These are phyloP conservation scores for Aurantiochytrium sp. DNA, from an alignment of 108 stramenopile genomes.

Conservation along the genomic window DNA sequence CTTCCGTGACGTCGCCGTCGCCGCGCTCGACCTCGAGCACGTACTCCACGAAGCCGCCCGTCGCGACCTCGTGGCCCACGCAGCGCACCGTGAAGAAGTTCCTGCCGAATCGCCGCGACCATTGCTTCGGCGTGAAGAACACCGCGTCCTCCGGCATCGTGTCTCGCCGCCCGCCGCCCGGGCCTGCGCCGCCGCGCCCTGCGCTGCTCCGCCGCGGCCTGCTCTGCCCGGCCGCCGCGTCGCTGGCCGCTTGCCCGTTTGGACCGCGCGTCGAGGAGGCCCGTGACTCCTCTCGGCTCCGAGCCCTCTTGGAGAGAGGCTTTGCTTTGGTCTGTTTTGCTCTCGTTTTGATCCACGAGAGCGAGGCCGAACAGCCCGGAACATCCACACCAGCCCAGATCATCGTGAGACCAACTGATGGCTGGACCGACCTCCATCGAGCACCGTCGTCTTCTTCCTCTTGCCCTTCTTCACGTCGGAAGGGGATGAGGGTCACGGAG, in stretches of 20 bases:
- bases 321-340: too few species aligned
- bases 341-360: too few species aligned
- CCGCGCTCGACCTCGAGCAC: constrained; percentile 4
- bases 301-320: too few species aligned
- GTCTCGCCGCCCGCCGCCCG: background rate
- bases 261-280: too few species aligned
- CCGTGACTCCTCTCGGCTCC: too few species aligned
- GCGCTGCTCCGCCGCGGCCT: too few species aligned
- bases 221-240: too few species aligned
- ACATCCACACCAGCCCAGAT: too few species aligned
- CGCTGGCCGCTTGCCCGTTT: too few species aligned
- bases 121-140: constrained; percentile 6
- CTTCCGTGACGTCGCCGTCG: background rate
- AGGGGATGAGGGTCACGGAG: background rate
- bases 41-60: background rate
- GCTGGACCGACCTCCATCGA: background rate
- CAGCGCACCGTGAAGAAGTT: constrained; percentile 14
- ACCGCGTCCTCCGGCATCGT: background rate
- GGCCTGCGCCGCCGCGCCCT: background rate
- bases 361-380: too few species aligned
- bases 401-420: too few species aligned
- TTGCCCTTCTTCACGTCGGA: background rate
- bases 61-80: background rate
- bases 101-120: constrained; percentile 10
- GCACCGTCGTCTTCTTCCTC: background rate